These are phyloP conservation scores for Mycena pura DNA, from an alignment of 768 basidiomycete genomes.

Conservation along the genomic window DNA sequence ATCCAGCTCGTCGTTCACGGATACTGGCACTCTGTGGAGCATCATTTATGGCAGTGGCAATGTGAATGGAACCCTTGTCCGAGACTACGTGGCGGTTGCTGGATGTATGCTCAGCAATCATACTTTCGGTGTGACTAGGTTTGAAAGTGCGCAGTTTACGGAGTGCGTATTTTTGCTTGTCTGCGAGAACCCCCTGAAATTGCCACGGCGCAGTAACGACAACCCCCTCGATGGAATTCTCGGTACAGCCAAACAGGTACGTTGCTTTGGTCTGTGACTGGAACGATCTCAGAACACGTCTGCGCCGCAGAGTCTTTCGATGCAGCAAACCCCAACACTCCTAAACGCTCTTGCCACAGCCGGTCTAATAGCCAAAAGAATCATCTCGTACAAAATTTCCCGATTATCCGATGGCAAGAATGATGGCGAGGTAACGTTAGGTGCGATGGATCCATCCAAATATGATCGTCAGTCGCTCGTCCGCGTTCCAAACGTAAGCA, in stretches of 20 bases:
- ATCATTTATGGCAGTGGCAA: slow-evolving; percentile 66
- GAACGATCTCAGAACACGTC: neutral
- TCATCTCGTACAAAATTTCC: slow-evolving; percentile 74
- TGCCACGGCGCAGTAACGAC: slow-evolving; percentile 32
- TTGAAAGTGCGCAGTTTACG: slow-evolving; percentile 63
- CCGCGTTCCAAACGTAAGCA: slow-evolving; percentile 57
- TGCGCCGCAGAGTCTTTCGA: slow-evolving; percentile 52
- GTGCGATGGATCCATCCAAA: slow-evolving; percentile 60
- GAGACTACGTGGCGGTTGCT: slow-evolving; percentile 64
- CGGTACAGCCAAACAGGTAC: slow-evolving; percentile 44
- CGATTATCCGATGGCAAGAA: slow-evolving; percentile 61
- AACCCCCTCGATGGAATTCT: slow-evolving; percentile 65
- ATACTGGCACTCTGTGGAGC: slow-evolving; percentile 53
- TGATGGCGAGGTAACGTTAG: slow-evolving; percentile 70
- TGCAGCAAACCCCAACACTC: slow-evolving; percentile 60
- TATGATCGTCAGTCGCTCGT: slow-evolving; percentile 55
- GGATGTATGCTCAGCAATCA: slow-evolving; percentile 59
- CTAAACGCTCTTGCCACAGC: slow-evolving; percentile 58
- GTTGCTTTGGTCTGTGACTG: neutral
- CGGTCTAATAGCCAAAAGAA: slow-evolving; percentile 57
- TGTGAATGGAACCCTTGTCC: slow-evolving; percentile 62
- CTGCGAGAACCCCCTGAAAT: neutral
- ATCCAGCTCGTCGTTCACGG: slow-evolving; percentile 63
- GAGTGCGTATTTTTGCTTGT: slow-evolving; percentile 32
- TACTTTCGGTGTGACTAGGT: slow-evolving; percentile 66